Base-by-base conservation (phyloP, 1,284 basidiomycete genomes). In the Leucoagaricus sp. region DNA sequence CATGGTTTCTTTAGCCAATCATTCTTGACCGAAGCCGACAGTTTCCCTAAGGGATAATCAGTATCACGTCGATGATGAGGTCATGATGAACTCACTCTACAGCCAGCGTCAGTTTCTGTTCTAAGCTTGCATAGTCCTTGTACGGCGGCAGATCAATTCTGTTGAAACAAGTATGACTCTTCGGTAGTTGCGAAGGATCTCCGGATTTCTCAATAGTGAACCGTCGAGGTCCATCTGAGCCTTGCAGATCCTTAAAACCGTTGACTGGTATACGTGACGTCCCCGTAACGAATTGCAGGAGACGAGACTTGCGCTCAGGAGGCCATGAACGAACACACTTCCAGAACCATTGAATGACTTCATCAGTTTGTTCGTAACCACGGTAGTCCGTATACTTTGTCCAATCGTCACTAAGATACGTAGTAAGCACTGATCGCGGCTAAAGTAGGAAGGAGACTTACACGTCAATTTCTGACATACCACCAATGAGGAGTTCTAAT, bases 311-410 rank as follows among this genome's bases (percentile, higher is more conserved):
- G 72, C 93, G 87, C 78, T 96, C 94, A 0, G 94, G 86, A 1
- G 94, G 94, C 94, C 94, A 97, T 58, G 86, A 84, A 60, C 90
- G 86, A 41, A 97, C 90, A 65, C 91, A 93, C 75, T 96, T 91
- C 94, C 94, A 97, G 86, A 97, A 97, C 94, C 94, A 97, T 68
- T 96, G 91, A 60, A 97, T 94, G 46, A 97, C 94, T 65, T 93
- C 88, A 67, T 94, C 92, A 58, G 83, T 85, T 70, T 85, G 80
- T 69, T 86, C 85, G 64, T 89, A 88, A 17, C 82, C 86, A 61
- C 86, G 82, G 69, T 88, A 90, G 64, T 89, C 87, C 17, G 87
- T 89, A 67, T 86, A 88, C 68, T 89, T 89, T 55, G 83, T 85
- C 87, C 86, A 89, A 65, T 89, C 87, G 61, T 89, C 87, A 55